phyloP scores from a whole-genome alignment of 1,139 yeast genomes.

The Geotrichum fermentans region DNA sequence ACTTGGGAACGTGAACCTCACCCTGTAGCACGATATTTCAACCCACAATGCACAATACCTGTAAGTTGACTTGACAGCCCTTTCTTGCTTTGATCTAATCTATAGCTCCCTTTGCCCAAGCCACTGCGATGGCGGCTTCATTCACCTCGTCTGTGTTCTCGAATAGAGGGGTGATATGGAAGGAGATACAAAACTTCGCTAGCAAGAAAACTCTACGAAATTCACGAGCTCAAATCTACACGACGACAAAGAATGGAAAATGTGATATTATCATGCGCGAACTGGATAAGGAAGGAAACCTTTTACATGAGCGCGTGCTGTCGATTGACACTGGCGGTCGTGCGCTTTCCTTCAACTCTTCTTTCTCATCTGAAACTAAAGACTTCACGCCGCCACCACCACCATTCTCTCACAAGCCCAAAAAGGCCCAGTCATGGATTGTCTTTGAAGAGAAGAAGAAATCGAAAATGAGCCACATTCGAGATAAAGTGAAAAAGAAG shows the following conservation, averaged over 20 bases:
- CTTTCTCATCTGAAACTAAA: not conserved
- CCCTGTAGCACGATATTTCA: too few relatives aligned
- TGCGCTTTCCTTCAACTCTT: not conserved
- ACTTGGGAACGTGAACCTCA: too few relatives aligned
- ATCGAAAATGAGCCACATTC: not conserved
- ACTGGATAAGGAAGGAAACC: conserved; percentile 5
- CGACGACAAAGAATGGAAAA: not conserved
- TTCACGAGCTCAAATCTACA: conserved; percentile 2
- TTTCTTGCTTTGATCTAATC: too few relatives aligned
- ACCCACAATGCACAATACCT: too few relatives aligned
- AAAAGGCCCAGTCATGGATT: not conserved
- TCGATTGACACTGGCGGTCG: not conserved
- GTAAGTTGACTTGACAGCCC: too few relatives aligned
- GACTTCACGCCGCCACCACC: too few relatives aligned
- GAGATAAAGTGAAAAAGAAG: conserved; percentile 1
- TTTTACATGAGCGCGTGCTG: not conserved
- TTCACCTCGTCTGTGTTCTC: not conserved
- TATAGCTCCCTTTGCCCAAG: not conserved
- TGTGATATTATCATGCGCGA: conserved; percentile 8
- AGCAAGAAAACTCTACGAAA: not conserved
- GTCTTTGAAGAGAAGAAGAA: not conserved
- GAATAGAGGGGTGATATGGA: not conserved
- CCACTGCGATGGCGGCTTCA: conserved; percentile 1
- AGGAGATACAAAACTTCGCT: conserved; percentile 1
- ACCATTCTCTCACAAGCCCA: not conserved